phyloP scores from a whole-genome alignment of 345 rosid genomes.

The Fremontodendron californicum region DNA sequence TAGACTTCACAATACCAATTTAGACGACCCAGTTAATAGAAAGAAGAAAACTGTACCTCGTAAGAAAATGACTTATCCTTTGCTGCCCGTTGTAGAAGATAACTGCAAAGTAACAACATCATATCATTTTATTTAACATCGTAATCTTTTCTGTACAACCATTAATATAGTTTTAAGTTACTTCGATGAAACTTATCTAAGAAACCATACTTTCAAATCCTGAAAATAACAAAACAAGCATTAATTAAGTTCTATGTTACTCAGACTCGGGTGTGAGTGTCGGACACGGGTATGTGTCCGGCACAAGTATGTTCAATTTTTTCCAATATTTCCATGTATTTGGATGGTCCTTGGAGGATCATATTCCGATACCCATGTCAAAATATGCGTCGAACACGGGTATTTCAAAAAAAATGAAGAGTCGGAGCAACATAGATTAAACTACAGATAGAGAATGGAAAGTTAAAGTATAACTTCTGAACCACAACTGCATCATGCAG shows the following conservation, averaged over 20 bases:
- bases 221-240: neutral
- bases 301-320: no score
- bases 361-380: no score
- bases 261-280: no score
- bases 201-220: conserved; percentile 8
- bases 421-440: no score
- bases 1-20: neutral
- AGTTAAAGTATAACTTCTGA: neutral
- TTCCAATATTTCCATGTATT: no score
- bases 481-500: neutral
- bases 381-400: no score
- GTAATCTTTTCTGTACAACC: neutral
- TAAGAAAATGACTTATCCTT: conserved; percentile 82
- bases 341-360: no score
- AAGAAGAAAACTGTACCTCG: conserved; percentile 53
- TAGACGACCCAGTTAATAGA: neutral
- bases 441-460: neutral
- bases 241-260: no score
- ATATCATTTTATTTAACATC: conserved; percentile 5
- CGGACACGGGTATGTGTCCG: no score
- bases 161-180: conserved; percentile 7
- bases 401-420: no score
- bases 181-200: neutral
- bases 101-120: conserved; percentile 50
- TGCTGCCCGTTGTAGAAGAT: conserved; percentile 70